Evolutionary conservation across 2,329 filamentous ascomycete species (phyloP), one percentile per base, ranked within the genome.

Genomic region (Epichloe sibirici): DNA sequence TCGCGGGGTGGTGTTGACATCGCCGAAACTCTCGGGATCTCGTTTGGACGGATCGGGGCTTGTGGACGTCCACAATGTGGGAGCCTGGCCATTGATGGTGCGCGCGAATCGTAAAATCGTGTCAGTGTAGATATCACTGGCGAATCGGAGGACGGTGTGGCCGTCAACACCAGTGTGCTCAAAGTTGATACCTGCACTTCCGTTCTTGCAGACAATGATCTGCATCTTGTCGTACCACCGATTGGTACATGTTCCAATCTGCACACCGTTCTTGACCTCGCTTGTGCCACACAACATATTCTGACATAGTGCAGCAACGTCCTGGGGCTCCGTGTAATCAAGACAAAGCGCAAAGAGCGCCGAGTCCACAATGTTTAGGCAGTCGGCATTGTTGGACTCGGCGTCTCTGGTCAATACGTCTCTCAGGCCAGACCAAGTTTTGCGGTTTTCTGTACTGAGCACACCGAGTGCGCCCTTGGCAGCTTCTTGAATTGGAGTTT

Each of bases 211-310:
- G 49, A 98, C 93, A 51, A 98, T 97, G 57, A 98, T 96, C 66
- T 98, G 93, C 47, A 98, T 76, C 73, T 98, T 98, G 71, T 98
- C 93, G 64, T 98, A 98, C 93, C 93, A 98, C 56, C 93, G 79
- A 69, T 98, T 98, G 13, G 91, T 96, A 71, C 93, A 98, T 2
- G 93, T 97, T 34, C 93, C 93, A 45, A 96, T 90, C 69, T 98
- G 93, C 2, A 98, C 88, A 4, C 93, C 93, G 64, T 86, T 87
- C 62, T 95, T 87, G 12, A 97, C 85, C 63, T 93, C 84, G 60
- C 86, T 95, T 0, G 90, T 95, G 45, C 93, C 93, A 63, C 93
- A 97, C 12, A 98, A 85, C 91, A 98, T 97, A 68, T 97, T 98
- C 65, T 89, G 90, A 68, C 90, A 96, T n/a, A 97, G 79, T 35